Evolutionary conservation across 371 early-diverging fungal genomes (phyloP).

Genomic region (Syncephalastrum monosporum): DNA sequence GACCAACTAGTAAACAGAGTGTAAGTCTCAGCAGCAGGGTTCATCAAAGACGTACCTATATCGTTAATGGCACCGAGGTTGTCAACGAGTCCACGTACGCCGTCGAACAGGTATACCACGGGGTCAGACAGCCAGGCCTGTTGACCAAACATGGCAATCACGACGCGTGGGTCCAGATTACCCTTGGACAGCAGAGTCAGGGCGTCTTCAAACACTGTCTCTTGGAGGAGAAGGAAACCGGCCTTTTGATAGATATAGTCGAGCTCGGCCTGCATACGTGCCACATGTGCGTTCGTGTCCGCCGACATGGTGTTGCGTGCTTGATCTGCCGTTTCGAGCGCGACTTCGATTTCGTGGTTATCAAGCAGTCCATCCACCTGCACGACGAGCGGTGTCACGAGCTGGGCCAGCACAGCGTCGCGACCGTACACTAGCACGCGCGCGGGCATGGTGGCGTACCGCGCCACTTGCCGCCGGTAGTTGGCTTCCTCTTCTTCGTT

Average conservation of each 20-base stretch:
- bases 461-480: slow-evolving; percentile 31
- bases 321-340: slow-evolving; percentile 55
- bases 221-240: slow-evolving; percentile 61
- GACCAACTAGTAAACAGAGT: slow-evolving; percentile 18
- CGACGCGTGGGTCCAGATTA: slow-evolving; percentile 59
- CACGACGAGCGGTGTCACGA: slow-evolving; percentile 57
- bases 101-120: slow-evolving; percentile 44
- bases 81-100: slow-evolving; percentile 31
- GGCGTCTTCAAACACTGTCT: slow-evolving; percentile 72
- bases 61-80: slow-evolving; percentile 49
- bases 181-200: slow-evolving; percentile 63
- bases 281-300: slow-evolving; percentile 42
- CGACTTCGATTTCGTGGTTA: slow-evolving; percentile 50
- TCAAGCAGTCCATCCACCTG: slow-evolving; percentile 62
- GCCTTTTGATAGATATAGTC: slow-evolving; percentile 68
- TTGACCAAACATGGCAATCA: slow-evolving; percentile 61
- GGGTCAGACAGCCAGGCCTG: slow-evolving; percentile 26
- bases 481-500: slow-evolving; percentile 10
- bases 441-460: slow-evolving; percentile 53
- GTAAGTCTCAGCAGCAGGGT: not conserved
- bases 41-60: slow-evolving; percentile 34
- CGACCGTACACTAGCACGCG: slow-evolving; percentile 62
- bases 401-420: slow-evolving; percentile 64
- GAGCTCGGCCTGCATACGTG: slow-evolving; percentile 51
- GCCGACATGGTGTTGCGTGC: slow-evolving; percentile 42